Conservation (phyloP, 208 protist species). For the Crithidia thermophila region DNA sequence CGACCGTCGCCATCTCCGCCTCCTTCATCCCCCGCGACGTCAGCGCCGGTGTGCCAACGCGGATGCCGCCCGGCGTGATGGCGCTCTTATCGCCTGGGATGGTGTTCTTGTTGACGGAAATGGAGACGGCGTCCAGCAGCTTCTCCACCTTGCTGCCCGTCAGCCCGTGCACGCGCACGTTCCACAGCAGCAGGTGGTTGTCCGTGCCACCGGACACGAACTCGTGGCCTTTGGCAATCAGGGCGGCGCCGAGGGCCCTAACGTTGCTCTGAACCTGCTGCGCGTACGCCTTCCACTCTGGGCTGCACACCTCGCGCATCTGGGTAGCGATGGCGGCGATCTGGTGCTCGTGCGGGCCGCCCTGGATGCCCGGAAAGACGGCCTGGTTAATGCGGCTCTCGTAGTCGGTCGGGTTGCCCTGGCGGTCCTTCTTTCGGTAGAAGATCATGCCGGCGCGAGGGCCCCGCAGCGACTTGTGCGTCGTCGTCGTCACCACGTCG, state of each 20-base stretch:
- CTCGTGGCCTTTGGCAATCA: constrained; percentile 88
- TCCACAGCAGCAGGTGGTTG: constrained; percentile 98
- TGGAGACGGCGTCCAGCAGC: constrained; percentile 88
- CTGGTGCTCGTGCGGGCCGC: constrained; percentile 98
- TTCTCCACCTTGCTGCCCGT: constrained; percentile 98
- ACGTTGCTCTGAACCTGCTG: constrained; percentile 94
- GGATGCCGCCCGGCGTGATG: constrained; percentile 93
- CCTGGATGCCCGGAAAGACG: constrained; percentile 98
- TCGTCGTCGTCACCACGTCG: constrained; percentile 99
- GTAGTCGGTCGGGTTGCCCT: constrained; percentile 83
- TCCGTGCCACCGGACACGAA: constrained; percentile 97
- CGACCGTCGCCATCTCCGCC: constrained; percentile 91
- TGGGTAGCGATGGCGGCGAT: constrained; percentile 97
- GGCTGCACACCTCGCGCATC: constrained; percentile 93
- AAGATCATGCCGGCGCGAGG: constrained; percentile 99
- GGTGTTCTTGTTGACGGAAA: constrained; percentile 98
- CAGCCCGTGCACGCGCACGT: constrained; percentile 94
- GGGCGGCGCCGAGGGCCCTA: constrained; percentile 67
- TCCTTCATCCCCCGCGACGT: constrained; percentile 95
- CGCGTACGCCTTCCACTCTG: constrained; percentile 95
- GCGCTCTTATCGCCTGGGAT: constrained; percentile 96
- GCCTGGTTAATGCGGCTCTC: constrained; percentile 96
- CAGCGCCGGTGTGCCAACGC: constrained; percentile 96
- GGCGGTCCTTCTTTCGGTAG: constrained; percentile 90
- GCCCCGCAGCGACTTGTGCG: constrained; percentile 99